phyloP scores from a whole-genome alignment of 2,329 filamentous ascomycete genomes.

The Xylaria sp. region DNA sequence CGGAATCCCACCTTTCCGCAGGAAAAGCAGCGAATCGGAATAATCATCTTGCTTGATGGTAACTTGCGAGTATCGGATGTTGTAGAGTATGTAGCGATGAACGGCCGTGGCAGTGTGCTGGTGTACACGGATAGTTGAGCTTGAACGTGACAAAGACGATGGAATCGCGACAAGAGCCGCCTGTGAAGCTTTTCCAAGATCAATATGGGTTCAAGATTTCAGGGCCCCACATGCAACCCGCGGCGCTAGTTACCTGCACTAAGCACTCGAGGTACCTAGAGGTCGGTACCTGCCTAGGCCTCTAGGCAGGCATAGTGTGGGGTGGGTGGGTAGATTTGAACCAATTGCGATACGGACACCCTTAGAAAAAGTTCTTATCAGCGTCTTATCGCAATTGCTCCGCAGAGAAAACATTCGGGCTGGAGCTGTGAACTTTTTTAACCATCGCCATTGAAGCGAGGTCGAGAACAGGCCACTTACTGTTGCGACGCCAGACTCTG shows the following conservation, averaged over 20 bases:
- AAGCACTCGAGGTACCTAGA: too few relatives aligned
- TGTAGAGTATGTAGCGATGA: background rate
- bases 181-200: conserved; percentile 23
- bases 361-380: conserved; percentile 35
- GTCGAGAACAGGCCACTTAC: background rate
- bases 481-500: conserved; percentile 6
- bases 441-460: conserved; percentile 1
- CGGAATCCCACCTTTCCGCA: conserved; percentile 85
- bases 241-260: background rate
- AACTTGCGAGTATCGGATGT: background rate
- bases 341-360: background rate
- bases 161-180: background rate
- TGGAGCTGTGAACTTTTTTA: conserved; percentile 35
- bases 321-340: background rate
- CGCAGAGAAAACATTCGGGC: conserved; percentile 33
- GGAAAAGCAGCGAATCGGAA: conserved; percentile 97
- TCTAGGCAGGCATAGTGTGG: background rate
- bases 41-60: conserved; percentile 80
- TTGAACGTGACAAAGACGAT: conserved; percentile 14
- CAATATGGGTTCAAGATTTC: conserved; percentile 16
- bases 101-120: background rate
- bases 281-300: background rate
- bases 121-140: background rate
- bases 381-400: conserved; percentile 35
- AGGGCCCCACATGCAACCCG: conserved; percentile 9